Conservation (phyloP, 2,329 filamentous ascomycete genomes). For the Didymella arachidicola region DNA sequence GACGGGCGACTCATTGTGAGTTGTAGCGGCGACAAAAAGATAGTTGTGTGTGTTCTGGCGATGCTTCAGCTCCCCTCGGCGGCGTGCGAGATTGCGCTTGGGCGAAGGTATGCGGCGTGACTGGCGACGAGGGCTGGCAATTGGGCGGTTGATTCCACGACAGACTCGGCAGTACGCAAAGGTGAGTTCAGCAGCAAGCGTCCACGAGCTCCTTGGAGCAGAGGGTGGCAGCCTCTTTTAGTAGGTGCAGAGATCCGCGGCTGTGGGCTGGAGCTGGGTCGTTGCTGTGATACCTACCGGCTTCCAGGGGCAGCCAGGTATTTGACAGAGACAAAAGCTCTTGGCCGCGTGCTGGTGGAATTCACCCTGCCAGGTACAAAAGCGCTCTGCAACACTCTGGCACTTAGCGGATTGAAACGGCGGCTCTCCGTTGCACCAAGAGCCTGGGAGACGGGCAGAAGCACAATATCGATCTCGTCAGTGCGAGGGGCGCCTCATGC, state of each 20-base stretch:
- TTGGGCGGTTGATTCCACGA: slow-evolving; percentile 45
- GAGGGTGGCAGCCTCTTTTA: slow-evolving; percentile 47
- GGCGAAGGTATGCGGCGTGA: slow-evolving; percentile 35
- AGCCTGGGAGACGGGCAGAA: slow-evolving; percentile 38
- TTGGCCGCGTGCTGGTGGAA: slow-evolving; percentile 44
- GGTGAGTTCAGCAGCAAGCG: slow-evolving; percentile 31
- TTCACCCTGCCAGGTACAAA: slow-evolving; percentile 51
- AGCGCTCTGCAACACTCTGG: slow-evolving; percentile 49
- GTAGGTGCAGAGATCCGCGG: slow-evolving; percentile 47
- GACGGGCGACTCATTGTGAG: slow-evolving; percentile 42
- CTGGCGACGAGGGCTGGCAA: slow-evolving; percentile 33
- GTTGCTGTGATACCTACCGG: slow-evolving; percentile 49
- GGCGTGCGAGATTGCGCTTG: slow-evolving; percentile 22
- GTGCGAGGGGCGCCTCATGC: slow-evolving; percentile 51
- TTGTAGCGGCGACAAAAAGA: slow-evolving; percentile 6
- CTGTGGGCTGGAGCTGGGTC: slow-evolving; percentile 46
- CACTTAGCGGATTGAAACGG: slow-evolving; percentile 49
- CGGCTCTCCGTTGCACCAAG: slow-evolving; percentile 48
- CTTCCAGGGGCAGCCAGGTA: slow-evolving; percentile 51
- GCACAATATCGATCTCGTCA: slow-evolving; percentile 46
- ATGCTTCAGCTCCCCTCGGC: slow-evolving; percentile 21
- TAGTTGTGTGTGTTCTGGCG: slow-evolving; percentile 19
- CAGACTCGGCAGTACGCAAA: slow-evolving; percentile 41
- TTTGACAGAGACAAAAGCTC: slow-evolving; percentile 48
- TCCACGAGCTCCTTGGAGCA: slow-evolving; percentile 46